A percentile compares a stretch with the other conserved stretches of the same genome.
Conservation (phyloP, 2,329 filamentous ascomycete genomes). For the Colletotrichum gloeosporioides region DNA sequence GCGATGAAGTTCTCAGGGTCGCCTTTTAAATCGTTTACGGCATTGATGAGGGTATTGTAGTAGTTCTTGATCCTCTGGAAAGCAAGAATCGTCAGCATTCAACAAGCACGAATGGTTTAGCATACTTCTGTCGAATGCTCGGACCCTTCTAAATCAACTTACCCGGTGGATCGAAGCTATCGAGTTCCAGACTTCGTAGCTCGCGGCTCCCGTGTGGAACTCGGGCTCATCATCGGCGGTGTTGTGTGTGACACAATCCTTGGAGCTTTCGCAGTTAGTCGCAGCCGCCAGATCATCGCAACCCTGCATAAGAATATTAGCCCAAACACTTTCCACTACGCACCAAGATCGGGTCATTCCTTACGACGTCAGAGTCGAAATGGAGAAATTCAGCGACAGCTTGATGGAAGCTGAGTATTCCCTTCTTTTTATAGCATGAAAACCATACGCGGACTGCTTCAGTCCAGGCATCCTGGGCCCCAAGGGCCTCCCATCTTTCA, state of each 20-base stretch:
- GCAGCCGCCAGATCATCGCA: background rate
- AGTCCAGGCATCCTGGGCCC: background rate
- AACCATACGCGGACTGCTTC: background rate
- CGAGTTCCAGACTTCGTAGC: background rate
- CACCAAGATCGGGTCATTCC: background rate
- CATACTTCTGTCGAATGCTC: background rate
- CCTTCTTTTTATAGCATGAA: background rate
- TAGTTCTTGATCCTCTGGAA: background rate
- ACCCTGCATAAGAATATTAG: background rate
- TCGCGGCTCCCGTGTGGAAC: background rate
- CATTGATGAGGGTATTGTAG: background rate
- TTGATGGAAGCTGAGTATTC: background rate
- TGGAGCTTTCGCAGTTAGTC: background rate
- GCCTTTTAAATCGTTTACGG: background rate
- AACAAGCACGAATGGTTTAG: background rate
- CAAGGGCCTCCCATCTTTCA: background rate
- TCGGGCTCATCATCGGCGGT: background rate
- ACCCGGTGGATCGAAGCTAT: background rate
- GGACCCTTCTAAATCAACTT: background rate
- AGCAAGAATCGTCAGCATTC: background rate
- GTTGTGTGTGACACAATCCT: background rate
- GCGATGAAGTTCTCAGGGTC: background rate
- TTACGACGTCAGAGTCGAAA: background rate
- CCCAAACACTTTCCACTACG: rapidly evolving
- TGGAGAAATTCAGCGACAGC: background rate